Evolutionary conservation across 768 basidiomycete genomes (phyloP).

Genomic region (Coprinopsis marcescibilis): DNA sequence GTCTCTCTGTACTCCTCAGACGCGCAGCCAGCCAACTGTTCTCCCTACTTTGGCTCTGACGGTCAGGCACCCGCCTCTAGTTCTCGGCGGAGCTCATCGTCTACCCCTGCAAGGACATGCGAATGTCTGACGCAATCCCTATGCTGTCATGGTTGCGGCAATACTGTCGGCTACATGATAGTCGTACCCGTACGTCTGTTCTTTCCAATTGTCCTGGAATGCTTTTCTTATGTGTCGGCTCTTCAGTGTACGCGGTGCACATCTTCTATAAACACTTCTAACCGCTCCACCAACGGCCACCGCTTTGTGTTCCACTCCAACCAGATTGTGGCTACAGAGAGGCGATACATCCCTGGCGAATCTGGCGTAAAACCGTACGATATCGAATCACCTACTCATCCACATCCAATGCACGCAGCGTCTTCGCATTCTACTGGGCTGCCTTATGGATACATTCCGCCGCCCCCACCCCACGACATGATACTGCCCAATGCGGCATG

Average conservation of each 20-base stretch:
- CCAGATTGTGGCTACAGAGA: constrained; percentile 58
- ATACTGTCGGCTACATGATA: constrained; percentile 73
- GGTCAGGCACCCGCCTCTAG: constrained; percentile 30
- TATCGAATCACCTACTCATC: constrained; percentile 15
- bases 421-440: constrained; percentile 15
- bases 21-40: constrained; percentile 72
- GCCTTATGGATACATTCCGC: constrained; percentile 9
- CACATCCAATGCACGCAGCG: constrained; percentile 5
- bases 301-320: constrained; percentile 82
- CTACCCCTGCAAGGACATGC: constrained; percentile 52
- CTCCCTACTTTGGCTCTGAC: constrained; percentile 50
- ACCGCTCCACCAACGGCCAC: constrained; percentile 77
- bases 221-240: constrained; percentile 1
- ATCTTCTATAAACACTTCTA: constrained; percentile 57
- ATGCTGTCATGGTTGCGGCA: constrained; percentile 76
- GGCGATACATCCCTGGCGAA: constrained; percentile 59
- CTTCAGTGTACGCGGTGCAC: constrained; percentile 65
- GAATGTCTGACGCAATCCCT: constrained; percentile 82
- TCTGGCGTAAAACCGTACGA: constrained; percentile 52
- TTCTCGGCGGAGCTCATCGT: constrained; percentile 29
- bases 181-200: constrained; percentile 49
- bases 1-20: constrained; percentile 83
- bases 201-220: background rate
- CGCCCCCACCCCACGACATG: constrained; percentile 8
- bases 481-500: too few relatives aligned